Evolutionary conservation across 176 grass and related monocot genomes (phyloP).

Genomic region (Avena sativa): DNA sequence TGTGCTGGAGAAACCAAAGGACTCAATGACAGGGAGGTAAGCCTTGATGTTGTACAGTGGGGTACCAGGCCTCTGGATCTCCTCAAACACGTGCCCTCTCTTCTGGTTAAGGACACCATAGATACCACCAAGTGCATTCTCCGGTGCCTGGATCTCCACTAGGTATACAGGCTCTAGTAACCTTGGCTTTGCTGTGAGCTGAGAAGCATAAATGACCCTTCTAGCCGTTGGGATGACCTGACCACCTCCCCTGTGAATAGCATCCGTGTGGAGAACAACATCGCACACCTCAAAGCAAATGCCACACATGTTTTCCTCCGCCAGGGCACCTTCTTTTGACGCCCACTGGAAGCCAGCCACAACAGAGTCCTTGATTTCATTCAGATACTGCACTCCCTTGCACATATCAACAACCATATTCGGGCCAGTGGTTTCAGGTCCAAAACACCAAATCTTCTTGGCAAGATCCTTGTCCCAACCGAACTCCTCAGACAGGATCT

Average conservation of each 20-base stretch:
- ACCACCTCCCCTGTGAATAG: slow-evolving; percentile 86
- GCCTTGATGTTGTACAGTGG: slow-evolving; percentile 90
- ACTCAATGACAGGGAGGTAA: slow-evolving; percentile 70
- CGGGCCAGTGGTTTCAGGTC: slow-evolving; percentile 79
- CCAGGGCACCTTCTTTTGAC: slow-evolving; percentile 80
- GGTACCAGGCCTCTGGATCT: slow-evolving; percentile 65
- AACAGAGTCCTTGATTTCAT: slow-evolving; percentile 94
- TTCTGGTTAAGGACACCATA: slow-evolving; percentile 86
- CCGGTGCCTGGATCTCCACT: slow-evolving; percentile 89
- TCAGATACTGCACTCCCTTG: slow-evolving; percentile 91
- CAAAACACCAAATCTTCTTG: slow-evolving; percentile 96
- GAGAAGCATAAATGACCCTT: slow-evolving; percentile 82
- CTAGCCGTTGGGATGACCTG: slow-evolving; percentile 86
- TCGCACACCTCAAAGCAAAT: slow-evolving; percentile 92
- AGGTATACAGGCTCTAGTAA: slow-evolving; percentile 83
- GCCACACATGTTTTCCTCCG: slow-evolving; percentile 87
- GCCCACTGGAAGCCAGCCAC: slow-evolving; percentile 92
- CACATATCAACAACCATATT: slow-evolving; percentile 97
- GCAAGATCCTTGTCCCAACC: slow-evolving; percentile 92
- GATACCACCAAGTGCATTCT: slow-evolving; percentile 71
- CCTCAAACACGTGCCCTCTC: slow-evolving; percentile 76
- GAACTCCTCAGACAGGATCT: slow-evolving; percentile 78
- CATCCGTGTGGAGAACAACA: slow-evolving; percentile 87
- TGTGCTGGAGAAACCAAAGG: slow-evolving; percentile 52
- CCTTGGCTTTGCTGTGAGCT: slow-evolving; percentile 84